Percentiles rank a stretch among this genome's conserved stretches.
These are phyloP conservation scores for Lasiosphaeriaceae sp. DNA, from an alignment of 495 filamentous ascomycete species.

Conservation along the genomic window DNA sequence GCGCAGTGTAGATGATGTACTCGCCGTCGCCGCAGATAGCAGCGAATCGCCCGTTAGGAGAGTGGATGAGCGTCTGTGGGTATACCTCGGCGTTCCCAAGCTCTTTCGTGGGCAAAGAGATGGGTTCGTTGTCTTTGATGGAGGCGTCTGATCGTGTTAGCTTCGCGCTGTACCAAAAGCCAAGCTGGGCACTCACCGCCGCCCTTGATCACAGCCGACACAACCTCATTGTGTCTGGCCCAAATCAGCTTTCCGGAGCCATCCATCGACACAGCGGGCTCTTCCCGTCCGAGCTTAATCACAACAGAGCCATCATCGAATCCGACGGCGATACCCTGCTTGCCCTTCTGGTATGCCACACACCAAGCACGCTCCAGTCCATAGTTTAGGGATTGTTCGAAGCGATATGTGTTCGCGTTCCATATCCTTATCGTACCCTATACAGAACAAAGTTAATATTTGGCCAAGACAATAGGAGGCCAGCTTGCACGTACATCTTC, in stretches of 20 bases:
- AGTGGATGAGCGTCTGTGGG: conserved; percentile 88
- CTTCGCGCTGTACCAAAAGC: background rate
- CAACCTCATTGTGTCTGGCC: conserved; percentile 84
- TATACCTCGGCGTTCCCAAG: conserved; percentile 95
- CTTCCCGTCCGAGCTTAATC: conserved; percentile 94
- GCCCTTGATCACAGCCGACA: conserved; percentile 92
- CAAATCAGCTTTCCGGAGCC: conserved; percentile 91
- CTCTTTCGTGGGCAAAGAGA: conserved; percentile 87
- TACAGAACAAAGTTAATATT: background rate
- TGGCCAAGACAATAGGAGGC: background rate
- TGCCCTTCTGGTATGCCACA: conserved; percentile 88
- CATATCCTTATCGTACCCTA: conserved; percentile 92
- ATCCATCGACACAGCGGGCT: conserved; percentile 97
- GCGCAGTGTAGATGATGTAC: conserved; percentile 96
- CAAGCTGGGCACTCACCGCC: conserved; percentile 45
- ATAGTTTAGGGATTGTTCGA: conserved; percentile 94
- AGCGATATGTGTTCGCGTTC: conserved; percentile 94
- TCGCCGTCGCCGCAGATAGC: conserved; percentile 97
- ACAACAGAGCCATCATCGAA: conserved; percentile 98
- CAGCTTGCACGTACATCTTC: conserved; percentile 58
- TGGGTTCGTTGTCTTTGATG: conserved; percentile 82
- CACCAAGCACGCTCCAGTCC: conserved; percentile 96
- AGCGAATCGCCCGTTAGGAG: conserved; percentile 96
- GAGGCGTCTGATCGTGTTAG: conserved; percentile 52
- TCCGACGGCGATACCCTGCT: conserved; percentile 89